Conservation (phyloP, 2,329 filamentous ascomycete species). For the Penicillium sp. region DNA sequence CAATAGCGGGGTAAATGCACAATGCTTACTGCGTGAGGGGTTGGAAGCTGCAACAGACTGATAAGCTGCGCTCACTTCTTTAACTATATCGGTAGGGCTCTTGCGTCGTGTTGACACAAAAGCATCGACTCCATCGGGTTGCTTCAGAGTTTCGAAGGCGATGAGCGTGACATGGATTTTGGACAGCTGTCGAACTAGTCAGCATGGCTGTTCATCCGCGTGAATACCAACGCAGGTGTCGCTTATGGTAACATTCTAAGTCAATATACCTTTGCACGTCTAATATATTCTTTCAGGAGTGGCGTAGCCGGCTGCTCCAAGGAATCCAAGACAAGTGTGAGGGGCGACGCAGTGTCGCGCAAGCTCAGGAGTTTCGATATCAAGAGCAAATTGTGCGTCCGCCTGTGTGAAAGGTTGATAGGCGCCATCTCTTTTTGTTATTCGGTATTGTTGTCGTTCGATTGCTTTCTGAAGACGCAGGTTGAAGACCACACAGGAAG, state of each 20-base stretch:
- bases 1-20: neutral
- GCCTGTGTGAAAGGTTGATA: slow-evolving; percentile 57
- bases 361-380: slow-evolving; percentile 78
- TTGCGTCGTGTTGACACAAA: slow-evolving; percentile 66
- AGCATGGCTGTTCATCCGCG: slow-evolving; percentile 1
- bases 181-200: slow-evolving; percentile 37
- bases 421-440: slow-evolving; percentile 31
- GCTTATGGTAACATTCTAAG: neutral
- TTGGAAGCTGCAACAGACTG: slow-evolving; percentile 18
- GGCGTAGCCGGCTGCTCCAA: slow-evolving; percentile 75
- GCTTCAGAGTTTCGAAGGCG: slow-evolving; percentile 70
- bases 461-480: slow-evolving; percentile 7
- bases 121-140: slow-evolving; percentile 62
- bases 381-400: slow-evolving; percentile 79
- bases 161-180: slow-evolving; percentile 72
- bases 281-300: slow-evolving; percentile 70
- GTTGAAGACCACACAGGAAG: slow-evolving; percentile 14
- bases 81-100: slow-evolving; percentile 54
- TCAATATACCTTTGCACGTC: slow-evolving; percentile 64
- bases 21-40: slow-evolving; percentile 30
- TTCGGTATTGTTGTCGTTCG: neutral
- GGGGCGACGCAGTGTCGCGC: slow-evolving; percentile 75
- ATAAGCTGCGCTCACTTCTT: slow-evolving; percentile 55
- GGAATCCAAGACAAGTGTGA: slow-evolving; percentile 81
- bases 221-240: neutral